phyloP scores from a whole-genome alignment of 2,329 filamentous ascomycete species.

The Sclerotinia subarctica region DNA sequence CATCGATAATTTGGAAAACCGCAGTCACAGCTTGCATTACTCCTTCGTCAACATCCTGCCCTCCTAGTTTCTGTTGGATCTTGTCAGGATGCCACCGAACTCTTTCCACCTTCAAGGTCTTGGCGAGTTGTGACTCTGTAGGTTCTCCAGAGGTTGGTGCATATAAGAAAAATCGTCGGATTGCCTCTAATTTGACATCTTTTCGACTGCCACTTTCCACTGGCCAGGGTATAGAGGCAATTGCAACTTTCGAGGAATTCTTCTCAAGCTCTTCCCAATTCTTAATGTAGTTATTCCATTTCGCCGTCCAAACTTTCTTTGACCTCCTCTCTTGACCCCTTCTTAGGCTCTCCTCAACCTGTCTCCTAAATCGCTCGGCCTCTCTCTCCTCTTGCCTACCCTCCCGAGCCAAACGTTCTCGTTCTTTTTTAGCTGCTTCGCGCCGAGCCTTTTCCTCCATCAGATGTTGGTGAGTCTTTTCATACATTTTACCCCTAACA shows the following conservation, averaged over 20 bases:
- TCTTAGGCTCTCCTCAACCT: constrained; percentile 67
- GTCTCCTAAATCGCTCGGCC: constrained; percentile 50
- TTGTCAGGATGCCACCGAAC: constrained; percentile 98
- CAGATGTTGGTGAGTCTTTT: constrained; percentile 83
- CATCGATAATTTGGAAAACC: constrained; percentile 87
- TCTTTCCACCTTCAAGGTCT: constrained; percentile 74
- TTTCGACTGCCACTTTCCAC: constrained; percentile 56
- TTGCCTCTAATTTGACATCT: constrained; percentile 53
- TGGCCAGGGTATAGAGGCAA: constrained; percentile 58
- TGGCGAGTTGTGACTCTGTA: constrained; percentile 41
- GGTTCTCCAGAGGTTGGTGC: constrained; percentile 42
- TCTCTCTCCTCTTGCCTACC: constrained; percentile 42
- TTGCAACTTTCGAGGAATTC: constrained; percentile 45
- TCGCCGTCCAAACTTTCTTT: constrained; percentile 51
- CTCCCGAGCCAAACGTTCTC: constrained; percentile 42
- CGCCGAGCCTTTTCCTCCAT: constrained; percentile 69
- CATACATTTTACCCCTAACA: constrained; percentile 90
- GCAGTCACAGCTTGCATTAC: constrained; percentile 80
- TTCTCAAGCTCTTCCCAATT: constrained; percentile 57
- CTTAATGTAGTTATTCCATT: constrained; percentile 62
- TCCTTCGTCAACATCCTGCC: constrained; percentile 62
- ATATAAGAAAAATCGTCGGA: constrained; percentile 60
- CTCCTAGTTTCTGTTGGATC: constrained; percentile 83
- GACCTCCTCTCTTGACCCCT: constrained; percentile 60
- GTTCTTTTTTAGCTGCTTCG: constrained; percentile 52